Base-by-base conservation (phyloP, 768 basidiomycete genomes). In the Hericium rajendrae region DNA sequence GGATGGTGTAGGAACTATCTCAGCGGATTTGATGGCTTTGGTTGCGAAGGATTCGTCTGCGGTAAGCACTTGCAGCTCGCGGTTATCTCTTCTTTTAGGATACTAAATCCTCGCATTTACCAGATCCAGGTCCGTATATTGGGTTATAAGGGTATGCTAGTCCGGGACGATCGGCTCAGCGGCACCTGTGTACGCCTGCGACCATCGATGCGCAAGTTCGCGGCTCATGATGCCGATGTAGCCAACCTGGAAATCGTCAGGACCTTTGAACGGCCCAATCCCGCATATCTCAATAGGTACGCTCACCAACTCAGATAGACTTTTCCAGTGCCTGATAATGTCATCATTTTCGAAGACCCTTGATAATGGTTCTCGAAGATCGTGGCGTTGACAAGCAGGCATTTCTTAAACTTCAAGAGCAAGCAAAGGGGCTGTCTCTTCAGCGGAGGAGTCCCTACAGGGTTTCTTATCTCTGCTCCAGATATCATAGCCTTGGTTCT, bases 1-100 rank as follows among this genome's bases (percentile, higher is more conserved):
- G 0, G 91, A 92, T 56, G 91, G 91, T 32, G 81, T 86, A 10
- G 91, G 91, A 1, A 89, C 88, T 0, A 88, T 92, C 51, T 86
- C 88, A 1, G 69, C 71, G 20, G 71, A 72, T 18, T 72, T 92
- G 4, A 80, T 74, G 0, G 67, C 82, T 41, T 70, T 65, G 62
- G 86, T 93, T 32, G 90, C 84, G 83, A 59, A 65, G 12, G 73
- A 72, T 2, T 66, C 87, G 15, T 81, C 79, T 49, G 86, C 81
- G 4, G 87, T 88, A 62, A 72, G 83, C 72, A 26, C 26, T 3
- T 26, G 26, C 5, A 26, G 26, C 26, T 26, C 49, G 9, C 13
- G 8, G 15, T 0, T 15, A 13, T 22, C 4, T 26, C n/a, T 48
- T 20, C 1, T 16, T 38, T n/a, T 2, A 12, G 38, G 39, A 11